Evolutionary conservation across 2,329 filamentous ascomycete species (phyloP), one percentile per base, ranked within the genome.

Genomic region (Apiospora phragmitis): DNA sequence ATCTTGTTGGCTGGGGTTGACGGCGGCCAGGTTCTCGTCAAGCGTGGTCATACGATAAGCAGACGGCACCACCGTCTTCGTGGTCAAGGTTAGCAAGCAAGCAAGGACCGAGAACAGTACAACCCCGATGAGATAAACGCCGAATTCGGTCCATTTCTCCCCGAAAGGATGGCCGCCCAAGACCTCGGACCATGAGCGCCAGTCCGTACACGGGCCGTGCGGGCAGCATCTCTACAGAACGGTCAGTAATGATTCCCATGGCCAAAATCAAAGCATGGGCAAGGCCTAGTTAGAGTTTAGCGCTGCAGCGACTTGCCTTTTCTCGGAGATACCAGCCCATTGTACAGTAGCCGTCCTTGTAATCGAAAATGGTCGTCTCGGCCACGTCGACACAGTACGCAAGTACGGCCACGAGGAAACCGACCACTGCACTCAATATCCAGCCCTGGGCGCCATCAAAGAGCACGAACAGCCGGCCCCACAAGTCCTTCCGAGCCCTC

Each of bases 1-100:
- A 12, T 83, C 80, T 1, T 79, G 76, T 0, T 79, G 76, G 2
- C 80, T 79, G 2, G 82, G 79, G 70, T 84, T 77, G 47, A 90
- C 87, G 11, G 95, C 95, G 1, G 89, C 95, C 1, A 99, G 86
- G 75, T 99, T 97, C 81, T 98, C 96, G 80, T 98, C 96, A 24
- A 98, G 85, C 0, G 95, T 98, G 0, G 93, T 90, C 71, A 98
- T 88, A 0, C 92, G 93, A 74, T 97, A 92, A 1, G 94, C 91
- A 1, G 95, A 97, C 0, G 95, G 95, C 1, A 98, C 94, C 8
- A 96, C 92, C 0, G 95, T 98, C 82, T 97, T 97, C n/a, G 96
- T 98, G 41, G 90, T 91, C 62, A 98, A 83, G 0, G 95, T 97
- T 71, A 98, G 83, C 67, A 92, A 84, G 77, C 95, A 98, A 2